Base-by-base conservation (phyloP, 495 filamentous ascomycete genomes). In the Penicillium taxi region DNA sequence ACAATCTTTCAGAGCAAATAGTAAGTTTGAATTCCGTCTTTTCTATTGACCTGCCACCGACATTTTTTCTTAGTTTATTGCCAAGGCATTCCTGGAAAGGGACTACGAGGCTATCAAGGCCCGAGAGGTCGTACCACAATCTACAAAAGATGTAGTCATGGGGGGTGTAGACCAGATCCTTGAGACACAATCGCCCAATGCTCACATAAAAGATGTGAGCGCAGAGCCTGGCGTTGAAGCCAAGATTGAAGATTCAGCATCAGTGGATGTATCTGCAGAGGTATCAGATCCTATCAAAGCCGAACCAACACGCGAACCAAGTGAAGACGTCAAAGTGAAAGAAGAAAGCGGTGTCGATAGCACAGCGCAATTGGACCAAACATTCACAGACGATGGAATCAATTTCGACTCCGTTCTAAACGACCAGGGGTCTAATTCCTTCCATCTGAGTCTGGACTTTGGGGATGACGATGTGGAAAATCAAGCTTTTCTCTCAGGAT, bases 1-100 rank as follows among this genome's bases (percentile, higher is more conserved):
- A 75, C 49, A 61, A 63, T 18, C 55, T 73, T 18, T 70, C 70
- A 20, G 59, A 70, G 23, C 63, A 74, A 38, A 75, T 75, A 48
- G 71, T 74, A 56, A 28, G 71, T 64, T 26, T 14, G 28, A 11
- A 35, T 33, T 34, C 15, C 25, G 14, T 36, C 29, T 11, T 38
- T 30, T 13, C 28, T 11, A 26, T 39, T 27, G n/a, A 38, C 18
- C 32, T 5, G 18, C n/a, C 16, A 9, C 32, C 16, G 21, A 38
- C 29, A 19, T n/a, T 26, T n/a, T 21, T 30, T 5, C 25, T 36
- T 39, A 68, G 64, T 66, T 67, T 27, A 64, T 69, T 25, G 66
- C 66, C 15, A 69, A 69, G 35, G 58, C 64, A 9, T 68, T 64
- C 28, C 40, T 67, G 13, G 66, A 71, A 50, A 63, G 50, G 39